A percentile compares a stretch with the other conserved stretches of the same genome.
These are phyloP conservation scores for Chionographis japonica DNA, from an alignment of 106 monocot genomes.

Conservation along the genomic window DNA sequence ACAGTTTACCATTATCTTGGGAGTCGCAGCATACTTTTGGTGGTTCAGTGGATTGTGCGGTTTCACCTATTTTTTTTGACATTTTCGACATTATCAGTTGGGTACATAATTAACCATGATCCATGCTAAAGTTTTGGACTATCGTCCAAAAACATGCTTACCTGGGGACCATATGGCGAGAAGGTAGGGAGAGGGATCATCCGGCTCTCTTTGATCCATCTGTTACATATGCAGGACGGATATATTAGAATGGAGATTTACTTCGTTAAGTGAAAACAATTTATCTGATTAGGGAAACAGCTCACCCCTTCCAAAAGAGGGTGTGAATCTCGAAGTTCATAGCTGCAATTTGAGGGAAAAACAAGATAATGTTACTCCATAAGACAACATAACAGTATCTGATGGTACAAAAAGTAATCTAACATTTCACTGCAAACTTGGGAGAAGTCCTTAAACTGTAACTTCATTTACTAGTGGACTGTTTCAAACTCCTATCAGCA, in stretches of 20 bases:
- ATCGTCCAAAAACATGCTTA: conserved; percentile 3
- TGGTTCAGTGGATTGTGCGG: conserved; percentile 51
- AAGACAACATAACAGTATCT: neutral
- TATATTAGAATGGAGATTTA: neutral
- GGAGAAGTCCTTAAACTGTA: too few species aligned
- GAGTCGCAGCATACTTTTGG: conserved; percentile 40
- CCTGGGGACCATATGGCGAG: conserved; percentile 74
- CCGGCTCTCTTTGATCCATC: conserved; percentile 49
- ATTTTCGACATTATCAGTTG: neutral
- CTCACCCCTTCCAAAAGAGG: conserved; percentile 56
- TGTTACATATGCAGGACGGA: conserved; percentile 11
- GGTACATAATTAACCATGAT: neutral
- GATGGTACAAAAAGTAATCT: too few species aligned
- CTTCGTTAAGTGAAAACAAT: neutral
- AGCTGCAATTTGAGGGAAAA: conserved; percentile 23
- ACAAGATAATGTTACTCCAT: neutral
- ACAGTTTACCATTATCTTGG: conserved; percentile 35
- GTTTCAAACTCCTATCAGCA: too few species aligned
- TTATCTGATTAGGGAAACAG: neutral
- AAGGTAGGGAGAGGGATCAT: conserved; percentile 65
- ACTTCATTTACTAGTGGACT: too few species aligned
- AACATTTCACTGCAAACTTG: too few species aligned
- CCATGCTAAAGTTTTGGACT: neutral
- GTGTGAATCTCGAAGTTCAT: conserved; percentile 66
- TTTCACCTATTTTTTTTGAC: conserved; percentile 53